A percentile compares a stretch with the other conserved stretches of the same genome.
Conservation (phyloP, 306 rosid species). For the Sicyos edulis region DNA sequence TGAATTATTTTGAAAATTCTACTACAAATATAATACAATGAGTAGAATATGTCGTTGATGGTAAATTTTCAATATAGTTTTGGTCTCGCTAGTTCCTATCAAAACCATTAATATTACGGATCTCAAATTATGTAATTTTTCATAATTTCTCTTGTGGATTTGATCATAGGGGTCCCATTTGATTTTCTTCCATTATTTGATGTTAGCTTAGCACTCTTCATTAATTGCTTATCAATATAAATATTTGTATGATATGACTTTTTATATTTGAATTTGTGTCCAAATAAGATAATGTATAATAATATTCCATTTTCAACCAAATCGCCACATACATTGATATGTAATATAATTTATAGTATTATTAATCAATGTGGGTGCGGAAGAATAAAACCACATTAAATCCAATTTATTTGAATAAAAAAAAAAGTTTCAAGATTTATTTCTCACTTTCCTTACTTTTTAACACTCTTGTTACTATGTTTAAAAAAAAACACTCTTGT, state of each 20-base stretch:
- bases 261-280: not conserved
- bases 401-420: not conserved
- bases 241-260: not conserved
- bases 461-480: not conserved
- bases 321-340: not conserved
- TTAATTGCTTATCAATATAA: not conserved
- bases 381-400: not conserved
- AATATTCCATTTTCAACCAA: not conserved
- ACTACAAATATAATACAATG: no score
- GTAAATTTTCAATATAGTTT: no score
- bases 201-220: not conserved
- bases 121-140: not conserved
- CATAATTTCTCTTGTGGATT: not conserved
- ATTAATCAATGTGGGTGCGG: not conserved
- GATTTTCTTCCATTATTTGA: slow-evolving; percentile 1
- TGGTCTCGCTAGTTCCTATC: not conserved
- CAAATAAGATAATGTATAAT: not conserved
- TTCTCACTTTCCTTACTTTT: not conserved
- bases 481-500: not conserved
- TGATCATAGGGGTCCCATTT: not conserved
- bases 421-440: no score
- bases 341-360: not conserved
- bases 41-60: no score
- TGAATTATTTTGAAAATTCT: no score
- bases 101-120: slow-evolving; percentile 3